Percentiles rank a stretch among this genome's conserved stretches.
Conservation (phyloP, 2,329 filamentous ascomycete species). For the Ceratocystis colombiana region DNA sequence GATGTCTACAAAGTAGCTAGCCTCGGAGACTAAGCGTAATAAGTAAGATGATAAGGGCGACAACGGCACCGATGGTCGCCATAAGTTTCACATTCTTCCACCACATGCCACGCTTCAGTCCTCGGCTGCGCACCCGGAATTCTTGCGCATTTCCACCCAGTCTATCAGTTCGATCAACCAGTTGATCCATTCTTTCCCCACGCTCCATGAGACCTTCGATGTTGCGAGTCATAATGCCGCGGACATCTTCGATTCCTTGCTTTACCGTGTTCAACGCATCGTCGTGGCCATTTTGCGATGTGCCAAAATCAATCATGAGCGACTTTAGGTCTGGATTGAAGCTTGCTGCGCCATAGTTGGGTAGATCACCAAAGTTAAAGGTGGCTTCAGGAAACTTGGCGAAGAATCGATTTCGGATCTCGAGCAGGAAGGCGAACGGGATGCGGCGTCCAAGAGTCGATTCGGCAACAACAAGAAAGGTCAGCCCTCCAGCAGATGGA, state of each 20-base stretch:
- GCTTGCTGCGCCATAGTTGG: conserved; percentile 77
- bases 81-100: conserved; percentile 99
- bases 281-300: conserved; percentile 60
- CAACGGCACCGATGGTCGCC: conserved; percentile 44
- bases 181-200: conserved; percentile 82
- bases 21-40: conserved; percentile 39
- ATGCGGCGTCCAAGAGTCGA: conserved; percentile 73
- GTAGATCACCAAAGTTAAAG: conserved; percentile 66
- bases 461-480: conserved; percentile 82
- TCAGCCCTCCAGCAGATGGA: conserved; percentile 66
- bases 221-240: conserved; percentile 90
- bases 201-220: conserved; percentile 83
- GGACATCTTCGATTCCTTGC: conserved; percentile 82
- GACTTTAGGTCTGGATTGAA: conserved; percentile 73
- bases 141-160: conserved; percentile 80
- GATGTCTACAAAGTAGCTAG: not conserved
- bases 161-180: conserved; percentile 94
- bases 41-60: conserved; percentile 56
- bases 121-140: conserved; percentile 77
- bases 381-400: conserved; percentile 51
- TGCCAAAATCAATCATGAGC: conserved; percentile 76
- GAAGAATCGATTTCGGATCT: conserved; percentile 82
- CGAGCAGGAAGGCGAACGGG: conserved; percentile 83
- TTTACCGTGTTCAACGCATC: conserved; percentile 78
- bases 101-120: conserved; percentile 91